phyloP scores from a whole-genome alignment of 1,284 basidiomycete genomes.

The Ceratobasidium sp. region DNA sequence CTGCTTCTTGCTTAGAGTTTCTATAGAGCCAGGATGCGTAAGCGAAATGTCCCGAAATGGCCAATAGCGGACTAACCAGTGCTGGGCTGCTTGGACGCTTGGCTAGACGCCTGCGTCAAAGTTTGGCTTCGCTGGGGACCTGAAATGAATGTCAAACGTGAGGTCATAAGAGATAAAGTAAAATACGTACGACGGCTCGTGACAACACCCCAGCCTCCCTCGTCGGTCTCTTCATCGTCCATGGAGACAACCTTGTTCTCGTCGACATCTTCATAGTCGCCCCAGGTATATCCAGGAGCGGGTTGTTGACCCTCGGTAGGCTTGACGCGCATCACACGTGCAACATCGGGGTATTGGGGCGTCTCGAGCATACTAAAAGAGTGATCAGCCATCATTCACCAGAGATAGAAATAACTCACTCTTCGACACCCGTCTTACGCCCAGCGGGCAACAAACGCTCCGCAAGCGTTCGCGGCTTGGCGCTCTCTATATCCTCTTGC shows the following conservation, averaged over 20 bases:
- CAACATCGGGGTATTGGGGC: slow-evolving; percentile 68
- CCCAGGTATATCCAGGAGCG: slow-evolving; percentile 77
- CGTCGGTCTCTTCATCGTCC: slow-evolving; percentile 70
- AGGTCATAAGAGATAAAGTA: slow-evolving; percentile 59
- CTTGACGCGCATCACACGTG: slow-evolving; percentile 75
- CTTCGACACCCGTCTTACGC: slow-evolving; percentile 44
- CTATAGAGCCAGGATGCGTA: slow-evolving; percentile 54
- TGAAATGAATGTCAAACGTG: slow-evolving; percentile 17
- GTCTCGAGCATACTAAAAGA: slow-evolving; percentile 70
- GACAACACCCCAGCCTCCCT: slow-evolving; percentile 79
- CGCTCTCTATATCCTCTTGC: slow-evolving; percentile 17
- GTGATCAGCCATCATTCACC: slow-evolving; percentile 4
- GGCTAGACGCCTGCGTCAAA: slow-evolving; percentile 42
- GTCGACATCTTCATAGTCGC: slow-evolving; percentile 75
- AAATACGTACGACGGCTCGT: slow-evolving; percentile 64
- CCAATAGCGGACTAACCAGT: slow-evolving; percentile 50
- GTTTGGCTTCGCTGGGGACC: slow-evolving; percentile 32
- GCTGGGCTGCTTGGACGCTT: slow-evolving; percentile 37
- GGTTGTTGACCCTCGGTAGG: slow-evolving; percentile 70
- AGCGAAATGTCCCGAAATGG: slow-evolving; percentile 46
- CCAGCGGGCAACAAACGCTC: slow-evolving; percentile 34
- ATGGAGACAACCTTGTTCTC: slow-evolving; percentile 62
- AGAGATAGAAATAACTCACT: too few relatives aligned
- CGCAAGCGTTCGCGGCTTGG: slow-evolving; percentile 34
- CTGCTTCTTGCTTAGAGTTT: slow-evolving; percentile 73